Evolutionary conservation across 2,329 filamentous ascomycete species (phyloP).

Genomic region (Stemphylium vesicarium): DNA sequence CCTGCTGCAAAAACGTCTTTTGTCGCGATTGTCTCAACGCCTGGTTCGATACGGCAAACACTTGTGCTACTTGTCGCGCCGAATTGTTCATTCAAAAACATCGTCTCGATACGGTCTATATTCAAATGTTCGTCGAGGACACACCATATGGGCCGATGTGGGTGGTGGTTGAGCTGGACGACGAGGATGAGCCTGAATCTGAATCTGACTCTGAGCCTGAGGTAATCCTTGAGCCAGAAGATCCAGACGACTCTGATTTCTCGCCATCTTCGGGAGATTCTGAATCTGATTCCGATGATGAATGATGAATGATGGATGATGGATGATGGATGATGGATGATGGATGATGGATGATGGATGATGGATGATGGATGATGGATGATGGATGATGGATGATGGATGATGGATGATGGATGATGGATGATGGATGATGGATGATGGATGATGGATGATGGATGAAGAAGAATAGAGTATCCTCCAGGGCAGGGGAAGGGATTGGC

Average conservation of each 20-base stretch:
- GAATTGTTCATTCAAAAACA: neutral
- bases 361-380: neutral
- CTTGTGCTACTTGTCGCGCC: neutral
- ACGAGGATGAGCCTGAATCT: neutral
- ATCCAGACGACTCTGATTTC: too few relatives aligned
- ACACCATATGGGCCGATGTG: too few relatives aligned
- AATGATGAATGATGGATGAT: neutral
- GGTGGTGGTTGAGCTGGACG: neutral
- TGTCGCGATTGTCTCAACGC: neutral
- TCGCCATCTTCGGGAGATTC: too few relatives aligned
- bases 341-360: neutral
- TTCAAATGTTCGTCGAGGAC: too few relatives aligned
- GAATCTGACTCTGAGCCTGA: neutral
- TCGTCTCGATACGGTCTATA: too few relatives aligned
- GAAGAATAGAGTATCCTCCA: too few relatives aligned
- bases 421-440: too few relatives aligned
- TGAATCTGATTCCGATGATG: neutral
- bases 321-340: neutral
- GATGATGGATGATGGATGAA: too few relatives aligned
- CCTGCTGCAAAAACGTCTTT: constrained; percentile 3
- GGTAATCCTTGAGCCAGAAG: too few relatives aligned
- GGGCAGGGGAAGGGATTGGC: too few relatives aligned
- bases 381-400: neutral
- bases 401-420: neutral
- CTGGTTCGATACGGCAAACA: neutral